Base-by-base conservation (phyloP, 2,329 filamentous ascomycete species). In the Monilinia fructigena region DNA sequence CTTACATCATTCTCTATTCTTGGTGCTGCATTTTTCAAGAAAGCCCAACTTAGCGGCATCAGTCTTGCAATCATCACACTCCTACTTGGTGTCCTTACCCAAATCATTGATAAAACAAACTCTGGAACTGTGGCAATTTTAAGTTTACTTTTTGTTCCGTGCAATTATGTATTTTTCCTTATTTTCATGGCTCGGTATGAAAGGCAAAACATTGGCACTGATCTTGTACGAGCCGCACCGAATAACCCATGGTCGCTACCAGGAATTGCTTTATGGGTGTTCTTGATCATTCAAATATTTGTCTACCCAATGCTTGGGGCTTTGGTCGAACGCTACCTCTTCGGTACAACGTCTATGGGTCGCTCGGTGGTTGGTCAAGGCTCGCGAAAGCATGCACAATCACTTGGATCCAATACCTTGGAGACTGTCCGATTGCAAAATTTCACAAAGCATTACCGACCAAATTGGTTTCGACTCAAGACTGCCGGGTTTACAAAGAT, bases 11-110 rank as follows among this genome's bases (percentile, higher is more conserved):
- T 93, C 76, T 91, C 92, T 2, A 86, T 97, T 64, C 83, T 96
- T 52, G 90, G 90, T 35, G 92, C 89, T 0, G 86, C 90, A 11
- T 90, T 97, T 73, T 97, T 97, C 81, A 90, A 86, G 72, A 93
- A 89, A 75, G 89, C 93, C 0, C 93, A 97, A 76, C 85, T 97
- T 4, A 95, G 91, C 66, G 93, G 94, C 38, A 94, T 96, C 69
- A 86, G 87, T 0, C 84, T 91, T 52, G 89, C 89, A 11, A 88
- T 97, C 35, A 79, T 86, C 23, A 88, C 86, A 16, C 83, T 96
- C 35, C 78, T 96, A 2, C 81, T 97, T 1, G 93, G 90, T 20
- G 90, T 97, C 71, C 81, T 97, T 28, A 89, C 92, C 0, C 93
- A 97, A 77, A 86, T 92, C 20, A 80, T 91, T 23, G 69, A 69